These are phyloP conservation scores for Coemansia guatemalensis DNA, from an alignment of 192 early-diverging fungal species.

Conservation along the genomic window DNA sequence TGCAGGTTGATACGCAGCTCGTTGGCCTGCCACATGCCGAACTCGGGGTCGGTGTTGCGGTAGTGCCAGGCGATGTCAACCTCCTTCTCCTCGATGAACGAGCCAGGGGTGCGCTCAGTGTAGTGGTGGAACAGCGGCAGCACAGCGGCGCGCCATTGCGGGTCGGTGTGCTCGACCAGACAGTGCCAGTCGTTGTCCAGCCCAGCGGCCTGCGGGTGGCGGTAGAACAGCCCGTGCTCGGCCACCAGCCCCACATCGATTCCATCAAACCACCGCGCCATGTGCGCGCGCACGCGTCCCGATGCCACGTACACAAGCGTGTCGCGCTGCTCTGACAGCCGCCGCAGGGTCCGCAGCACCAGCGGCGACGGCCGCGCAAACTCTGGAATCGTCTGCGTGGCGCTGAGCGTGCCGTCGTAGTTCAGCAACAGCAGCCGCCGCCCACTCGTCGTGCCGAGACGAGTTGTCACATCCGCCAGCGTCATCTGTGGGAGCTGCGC, in stretches of 20 bases:
- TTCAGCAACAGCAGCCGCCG: constrained; percentile 83
- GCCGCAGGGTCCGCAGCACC: constrained; percentile 67
- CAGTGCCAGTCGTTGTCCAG: constrained; percentile 70
- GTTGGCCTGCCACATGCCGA: constrained; percentile 96
- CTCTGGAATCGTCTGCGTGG: constrained; percentile 84
- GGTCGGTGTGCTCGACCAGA: constrained; percentile 86
- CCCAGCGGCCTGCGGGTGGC: constrained; percentile 69
- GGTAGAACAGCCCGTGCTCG: constrained; percentile 98
- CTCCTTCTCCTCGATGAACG: constrained; percentile 99
- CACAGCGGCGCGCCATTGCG: constrained; percentile 90
- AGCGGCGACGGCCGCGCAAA: constrained; percentile 85
- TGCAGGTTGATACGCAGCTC: constrained; percentile 98
- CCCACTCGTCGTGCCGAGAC: background rate
- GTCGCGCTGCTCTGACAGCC: constrained; percentile 71
- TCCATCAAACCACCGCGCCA: constrained; percentile 90
- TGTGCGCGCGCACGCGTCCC: constrained; percentile 83
- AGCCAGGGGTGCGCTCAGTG: constrained; percentile 94
- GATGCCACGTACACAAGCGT: constrained; percentile 95
- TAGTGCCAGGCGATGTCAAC: constrained; percentile 99
- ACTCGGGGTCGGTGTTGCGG: constrained; percentile 90
- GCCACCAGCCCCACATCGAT: constrained; percentile 89
- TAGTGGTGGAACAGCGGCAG: constrained; percentile 97
- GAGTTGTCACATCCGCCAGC: background rate
- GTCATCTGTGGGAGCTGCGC: constrained; percentile 50
- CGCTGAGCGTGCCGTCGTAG: constrained; percentile 95